Evolutionary conservation across 1,284 basidiomycete genomes (phyloP), one percentile per base, ranked within the genome.

Genomic region (Ceratobasidium sp.): DNA sequence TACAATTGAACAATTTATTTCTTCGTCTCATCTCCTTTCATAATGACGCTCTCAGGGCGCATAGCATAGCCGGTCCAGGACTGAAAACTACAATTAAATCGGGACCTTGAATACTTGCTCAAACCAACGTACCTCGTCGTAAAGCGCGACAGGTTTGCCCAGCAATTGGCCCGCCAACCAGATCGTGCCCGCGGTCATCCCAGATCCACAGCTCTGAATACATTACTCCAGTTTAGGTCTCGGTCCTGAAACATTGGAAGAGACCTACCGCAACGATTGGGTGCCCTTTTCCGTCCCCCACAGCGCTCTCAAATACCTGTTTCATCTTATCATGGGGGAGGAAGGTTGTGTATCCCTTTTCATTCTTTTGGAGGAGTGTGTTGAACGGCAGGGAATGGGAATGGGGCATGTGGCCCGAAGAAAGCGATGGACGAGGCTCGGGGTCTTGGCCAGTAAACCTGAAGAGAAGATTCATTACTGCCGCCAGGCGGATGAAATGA

Each of bases 101-200:
- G 22, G 53, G 53, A 31, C 36, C 17, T 6, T 17, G 44, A 5
- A 19, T 36, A 17, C 24, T 31, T 50, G 48, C 17, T n/a, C 36
- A 31, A 11, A 14, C 22, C 31, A 44, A 24, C 73, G 11, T 53
- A 77, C 79, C 80, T 86, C 84, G 74, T 85, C 84, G 74, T 85
- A 86, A 15, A 85, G 79, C 6, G 79, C 79, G n/a, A 82, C 78
- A 51, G 79, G 79, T 7, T 79, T 79, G 8, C 80, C 79, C 44
- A 77, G 72, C 66, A 77, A 57, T 27, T 78, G 72, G 17, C 78
- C 78, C 3, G 79, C 96, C 73, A 98, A 85, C 96, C 97, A 98
- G 14, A 98, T 86, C 7, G 98, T 86, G 6, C 90, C 94, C 1
- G 98, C 98, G 15, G 97, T 98, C 98, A 99, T 99, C 19, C 98